Base-by-base conservation (phyloP, 1,284 basidiomycete species). In the Sporisorium graminicola region DNA sequence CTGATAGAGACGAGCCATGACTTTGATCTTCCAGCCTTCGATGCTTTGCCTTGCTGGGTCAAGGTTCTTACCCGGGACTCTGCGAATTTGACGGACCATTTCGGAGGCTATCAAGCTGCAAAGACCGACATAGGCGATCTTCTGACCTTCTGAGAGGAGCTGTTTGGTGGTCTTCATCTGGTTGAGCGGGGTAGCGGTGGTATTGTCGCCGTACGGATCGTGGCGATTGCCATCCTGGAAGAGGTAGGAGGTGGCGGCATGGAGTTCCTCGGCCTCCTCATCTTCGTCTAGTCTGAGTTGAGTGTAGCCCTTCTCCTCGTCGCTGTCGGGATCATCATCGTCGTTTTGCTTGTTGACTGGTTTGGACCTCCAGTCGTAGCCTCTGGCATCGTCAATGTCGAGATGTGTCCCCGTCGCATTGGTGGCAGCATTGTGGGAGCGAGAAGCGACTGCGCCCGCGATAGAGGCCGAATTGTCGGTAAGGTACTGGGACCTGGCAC, bases 141-240 rank as follows among this genome's bases (percentile, higher is more conserved):
- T 83, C 37, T 85, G 84, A 27, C 77, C 71, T 58, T 85, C 84
- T 50, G 75, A 77, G 4, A 85, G 73, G 0, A 85, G 75, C 58
- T 81, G 74, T 57, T 85, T 85, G 27, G 84, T 85, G 31, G 83
- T 83, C 49, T 80, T 80, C 66, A 85, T 77, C 74, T 85, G 84
- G 61, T 78, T 81, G 54, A 84, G 79, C 0, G 84, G 84, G 6
- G 83, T 84, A 5, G 82, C 82, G 18, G 69, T 37, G 12, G 74
- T 60, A 27, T 62, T 71, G 22, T 79, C 79, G 27, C 63, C 74
- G 49, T 76, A 64, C 18, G 77, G 74, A 31, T 73, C 78, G 29
- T 80, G 73, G 0, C 63, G 75, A 16, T 59, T 52, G 26, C 79
- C 78, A 31, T 82, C 82, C 33, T 78, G 78, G 35, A 85, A 85